Percentiles rank a stretch among this genome's conserved stretches.
Conservation (phyloP, 2,329 filamentous ascomycete species). For the Ophiostoma sp. region DNA sequence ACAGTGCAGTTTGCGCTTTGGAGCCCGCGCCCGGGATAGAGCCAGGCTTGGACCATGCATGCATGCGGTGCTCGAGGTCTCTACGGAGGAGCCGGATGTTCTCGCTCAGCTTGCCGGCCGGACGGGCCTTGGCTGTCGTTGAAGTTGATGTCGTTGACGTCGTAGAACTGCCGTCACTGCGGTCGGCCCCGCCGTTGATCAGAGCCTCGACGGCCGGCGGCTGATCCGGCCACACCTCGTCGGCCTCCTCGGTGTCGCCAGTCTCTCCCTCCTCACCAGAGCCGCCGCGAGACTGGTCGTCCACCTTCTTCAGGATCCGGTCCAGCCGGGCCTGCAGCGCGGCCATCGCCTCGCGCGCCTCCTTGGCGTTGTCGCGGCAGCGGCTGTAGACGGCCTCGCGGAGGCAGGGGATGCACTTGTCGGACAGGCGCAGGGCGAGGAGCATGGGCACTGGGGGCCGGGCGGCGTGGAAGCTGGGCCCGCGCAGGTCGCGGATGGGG, state of each 20-base stretch:
- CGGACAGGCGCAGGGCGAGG: conserved; percentile 14
- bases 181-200: not conserved
- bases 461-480: not conserved
- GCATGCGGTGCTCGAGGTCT: conserved; percentile 21
- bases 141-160: not conserved
- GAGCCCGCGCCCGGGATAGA: not conserved
- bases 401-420: conserved; percentile 12
- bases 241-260: not conserved
- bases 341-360: not conserved
- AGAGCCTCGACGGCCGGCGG: not conserved
- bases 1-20: not conserved
- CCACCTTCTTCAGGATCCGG: not conserved
- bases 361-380: not conserved
- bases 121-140: not conserved
- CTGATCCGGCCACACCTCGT: conserved; percentile 14
- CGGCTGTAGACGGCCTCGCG: not conserved
- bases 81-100: conserved; percentile 20
- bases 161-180: not conserved
- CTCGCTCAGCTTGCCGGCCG: conserved; percentile 19
- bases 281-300: not conserved
- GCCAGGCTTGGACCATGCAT: conserved; percentile 15
- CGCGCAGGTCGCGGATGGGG: conserved; percentile 7
- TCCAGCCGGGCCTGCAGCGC: conserved; percentile 8
- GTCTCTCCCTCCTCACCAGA: not conserved
- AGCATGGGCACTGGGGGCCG: not conserved